phyloP scores from a whole-genome alignment of 805 yeast species.

The Metschnikowia peoriensis region DNA sequence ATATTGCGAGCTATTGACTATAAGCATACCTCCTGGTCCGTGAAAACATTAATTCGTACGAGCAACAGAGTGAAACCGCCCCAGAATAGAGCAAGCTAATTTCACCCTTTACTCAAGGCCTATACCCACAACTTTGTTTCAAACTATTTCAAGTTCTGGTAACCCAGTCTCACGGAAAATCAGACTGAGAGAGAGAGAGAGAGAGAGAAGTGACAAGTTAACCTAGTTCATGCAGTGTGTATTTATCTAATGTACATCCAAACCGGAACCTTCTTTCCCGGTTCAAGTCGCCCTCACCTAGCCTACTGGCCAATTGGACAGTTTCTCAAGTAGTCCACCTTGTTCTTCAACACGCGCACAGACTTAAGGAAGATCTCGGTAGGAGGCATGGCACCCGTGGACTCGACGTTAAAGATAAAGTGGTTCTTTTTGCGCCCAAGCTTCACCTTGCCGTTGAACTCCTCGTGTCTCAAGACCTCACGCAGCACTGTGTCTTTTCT shows the following conservation, averaged over 20 bases:
- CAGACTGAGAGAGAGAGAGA: not conserved
- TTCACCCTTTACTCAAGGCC: too few species aligned
- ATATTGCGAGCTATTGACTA: too few species aligned
- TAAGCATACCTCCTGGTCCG: too few species aligned
- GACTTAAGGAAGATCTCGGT: slow-evolving; percentile 93
- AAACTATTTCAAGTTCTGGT: too few species aligned
- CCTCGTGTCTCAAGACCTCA: slow-evolving; percentile 92
- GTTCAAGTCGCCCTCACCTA: not conserved
- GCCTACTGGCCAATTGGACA: slow-evolving; percentile 68
- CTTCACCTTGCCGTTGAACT: slow-evolving; percentile 84
- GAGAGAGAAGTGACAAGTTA: not conserved
- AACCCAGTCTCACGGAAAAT: too few species aligned
- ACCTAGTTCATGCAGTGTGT: slow-evolving; percentile 2
- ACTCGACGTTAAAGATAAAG: slow-evolving; percentile 90
- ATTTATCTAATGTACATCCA: slow-evolving; percentile 11
- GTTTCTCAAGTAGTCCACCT: slow-evolving; percentile 74
- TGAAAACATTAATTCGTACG: too few species aligned
- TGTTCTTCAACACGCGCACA: slow-evolving; percentile 78
- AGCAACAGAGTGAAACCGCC: too few species aligned
- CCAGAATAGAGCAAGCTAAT: too few species aligned
- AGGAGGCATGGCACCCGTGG: slow-evolving; percentile 96
- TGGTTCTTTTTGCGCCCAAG: slow-evolving; percentile 91
- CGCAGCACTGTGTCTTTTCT: slow-evolving; percentile 96
- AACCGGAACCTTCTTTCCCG: slow-evolving; percentile 4
- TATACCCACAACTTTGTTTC: too few species aligned